These are phyloP conservation scores for Penicillium lividum DNA, from an alignment of 495 filamentous ascomycete species.

Conservation along the genomic window DNA sequence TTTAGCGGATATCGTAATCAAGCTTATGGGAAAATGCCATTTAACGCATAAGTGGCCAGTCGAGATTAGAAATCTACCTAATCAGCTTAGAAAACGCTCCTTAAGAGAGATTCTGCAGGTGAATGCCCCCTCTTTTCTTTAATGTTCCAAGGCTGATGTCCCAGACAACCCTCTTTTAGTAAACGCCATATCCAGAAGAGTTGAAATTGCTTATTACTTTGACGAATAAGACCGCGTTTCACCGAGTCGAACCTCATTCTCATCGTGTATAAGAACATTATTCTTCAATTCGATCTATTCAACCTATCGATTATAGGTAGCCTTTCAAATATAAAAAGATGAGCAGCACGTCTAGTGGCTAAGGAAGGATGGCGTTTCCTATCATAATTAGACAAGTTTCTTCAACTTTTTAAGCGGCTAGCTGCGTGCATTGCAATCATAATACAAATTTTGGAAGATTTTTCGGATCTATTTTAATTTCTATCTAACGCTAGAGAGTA, in stretches of 20 bases:
- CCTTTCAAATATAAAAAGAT: neutral
- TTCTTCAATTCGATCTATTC: neutral
- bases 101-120: neutral
- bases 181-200: neutral
- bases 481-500: neutral
- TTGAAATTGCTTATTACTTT: neutral
- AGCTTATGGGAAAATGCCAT: constrained; percentile 4
- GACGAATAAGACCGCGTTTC: neutral
- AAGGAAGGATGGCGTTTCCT: neutral
- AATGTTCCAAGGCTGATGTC: neutral
- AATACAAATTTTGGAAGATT: neutral
- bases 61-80: neutral
- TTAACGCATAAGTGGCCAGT: neutral
- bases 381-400: neutral
- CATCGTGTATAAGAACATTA: neutral
- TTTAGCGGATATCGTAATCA: constrained; percentile 8
- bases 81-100: neutral
- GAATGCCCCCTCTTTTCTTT: neutral
- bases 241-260: neutral
- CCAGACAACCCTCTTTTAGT: neutral
- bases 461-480: neutral
- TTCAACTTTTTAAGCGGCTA: neutral
- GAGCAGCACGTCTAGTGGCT: neutral
- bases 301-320: neutral
- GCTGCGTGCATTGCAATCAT: neutral